Evolutionary conservation across 1,284 basidiomycete species (phyloP).

Genomic region (Boletus semigastroideus): DNA sequence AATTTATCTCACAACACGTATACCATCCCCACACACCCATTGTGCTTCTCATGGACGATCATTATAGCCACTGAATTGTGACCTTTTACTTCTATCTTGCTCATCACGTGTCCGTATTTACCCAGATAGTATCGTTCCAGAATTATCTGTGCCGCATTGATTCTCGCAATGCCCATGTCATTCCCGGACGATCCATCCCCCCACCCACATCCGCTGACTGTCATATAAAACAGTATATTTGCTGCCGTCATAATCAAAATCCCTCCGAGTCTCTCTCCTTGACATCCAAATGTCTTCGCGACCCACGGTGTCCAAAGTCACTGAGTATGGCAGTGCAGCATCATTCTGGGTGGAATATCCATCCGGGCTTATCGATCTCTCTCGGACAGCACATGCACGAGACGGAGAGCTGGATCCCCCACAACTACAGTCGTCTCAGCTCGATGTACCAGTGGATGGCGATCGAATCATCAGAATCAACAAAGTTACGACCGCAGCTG

Average conservation of each 20-base stretch:
- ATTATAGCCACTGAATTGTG: conserved; percentile 8
- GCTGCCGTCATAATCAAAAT: not conserved
- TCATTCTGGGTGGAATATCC: conserved; percentile 72
- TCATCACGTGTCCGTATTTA: conserved; percentile 4
- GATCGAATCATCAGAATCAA: conserved; percentile 52
- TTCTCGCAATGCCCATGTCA: conserved; percentile 1
- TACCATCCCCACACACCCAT: conserved; percentile 15
- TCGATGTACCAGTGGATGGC: conserved; percentile 55
- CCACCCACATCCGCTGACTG: not conserved
- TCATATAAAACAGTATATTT: conserved; percentile 10
- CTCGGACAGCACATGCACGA: conserved; percentile 42
- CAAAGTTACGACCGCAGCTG: conserved; percentile 49
- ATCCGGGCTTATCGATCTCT: conserved; percentile 59
- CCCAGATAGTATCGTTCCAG: conserved; percentile 12
- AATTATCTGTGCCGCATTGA: conserved; percentile 4
- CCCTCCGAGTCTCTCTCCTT: conserved; percentile 21
- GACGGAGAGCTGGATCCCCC: conserved; percentile 28
- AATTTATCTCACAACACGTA: conserved; percentile 15
- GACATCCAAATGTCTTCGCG: conserved; percentile 42
- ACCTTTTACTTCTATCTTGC: conserved; percentile 2
- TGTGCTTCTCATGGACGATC: conserved; percentile 19
- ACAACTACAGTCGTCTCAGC: conserved; percentile 39
- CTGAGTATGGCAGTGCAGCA: conserved; percentile 54
- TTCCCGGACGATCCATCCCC: not conserved
- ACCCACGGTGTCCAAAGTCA: conserved; percentile 43